phyloP scores from a whole-genome alignment of 345 rosid genomes.

The Aegle marmelos region DNA sequence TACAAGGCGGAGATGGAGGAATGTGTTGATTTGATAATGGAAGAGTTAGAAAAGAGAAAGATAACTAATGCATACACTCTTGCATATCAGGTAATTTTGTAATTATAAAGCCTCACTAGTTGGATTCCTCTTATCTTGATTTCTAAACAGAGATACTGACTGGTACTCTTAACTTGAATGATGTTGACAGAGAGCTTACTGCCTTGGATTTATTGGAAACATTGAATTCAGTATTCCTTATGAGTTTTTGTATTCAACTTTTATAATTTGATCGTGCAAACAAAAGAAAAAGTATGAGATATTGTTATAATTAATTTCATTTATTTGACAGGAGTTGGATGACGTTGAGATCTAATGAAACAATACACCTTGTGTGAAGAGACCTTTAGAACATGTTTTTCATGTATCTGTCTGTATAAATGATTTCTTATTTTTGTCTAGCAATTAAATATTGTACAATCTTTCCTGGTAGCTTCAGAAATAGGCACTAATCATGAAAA shows the following conservation, averaged over 20 bases:
- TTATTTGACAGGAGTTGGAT: not conserved
- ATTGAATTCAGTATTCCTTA: not conserved
- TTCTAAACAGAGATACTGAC: not conserved
- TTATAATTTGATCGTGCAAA: not conserved
- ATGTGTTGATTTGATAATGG: constrained; percentile 93
- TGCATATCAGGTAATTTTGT: constrained; percentile 79
- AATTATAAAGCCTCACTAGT: not conserved
- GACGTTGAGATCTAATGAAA: not conserved
- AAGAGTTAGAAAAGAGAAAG: constrained; percentile 86
- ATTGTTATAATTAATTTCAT: not conserved
- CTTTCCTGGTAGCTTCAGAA: not conserved
- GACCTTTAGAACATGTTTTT: not conserved
- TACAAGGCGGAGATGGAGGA: constrained; percentile 99
- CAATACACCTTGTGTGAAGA: not conserved
- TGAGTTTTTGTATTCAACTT: not conserved
- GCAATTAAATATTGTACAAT: not conserved
- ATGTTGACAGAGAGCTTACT: not conserved
- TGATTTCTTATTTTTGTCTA: not conserved
- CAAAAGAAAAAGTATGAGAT: not conserved
- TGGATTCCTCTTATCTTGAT: constrained; percentile 6
- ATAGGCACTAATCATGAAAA: not conserved
- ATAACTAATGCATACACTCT: constrained; percentile 74
- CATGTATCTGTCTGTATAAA: not conserved
- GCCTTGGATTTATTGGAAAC: not conserved
- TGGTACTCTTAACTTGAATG: not conserved